Evolutionary conservation across 1,284 basidiomycete genomes (phyloP), one percentile per base, ranked within the genome.

Genomic region (Ganoderma sp.): DNA sequence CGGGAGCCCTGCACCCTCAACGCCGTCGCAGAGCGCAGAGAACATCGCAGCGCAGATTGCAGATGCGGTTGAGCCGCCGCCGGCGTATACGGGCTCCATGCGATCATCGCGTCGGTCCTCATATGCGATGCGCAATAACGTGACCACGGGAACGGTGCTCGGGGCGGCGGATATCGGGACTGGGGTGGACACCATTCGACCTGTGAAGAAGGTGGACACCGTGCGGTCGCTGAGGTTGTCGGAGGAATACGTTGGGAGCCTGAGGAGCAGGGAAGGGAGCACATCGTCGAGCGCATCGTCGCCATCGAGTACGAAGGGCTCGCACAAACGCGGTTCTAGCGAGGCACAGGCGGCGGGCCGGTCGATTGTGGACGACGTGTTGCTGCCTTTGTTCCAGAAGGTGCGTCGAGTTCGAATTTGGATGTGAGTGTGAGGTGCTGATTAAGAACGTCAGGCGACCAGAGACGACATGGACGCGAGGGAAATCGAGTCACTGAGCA

Each of bases 201-300:
- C 96, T 0, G 90, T 97, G 71, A 97, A 97, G 84, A 95, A 94
- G 76, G 90, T 97, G 28, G 95, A 98, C 77, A 86, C 90, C 0
- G 83, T 85, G 5, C 89, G 90, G 14, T 95, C 93, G 0, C 80
- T 95, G n/a, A 84, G 90, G 68, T 78, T 94, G 48, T 96, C 94
- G 7, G 84, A 89, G 22, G 94, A 94, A 73, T 96, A 87, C 77
- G 89, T 96, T 32, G 95, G 94, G 25, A 91, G 84, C 71, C 76
- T 89, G 67, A 83, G 90, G 67, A 77, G 80, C 62, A 85, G 84
- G 75, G 88, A 90, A 64, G 84, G 82, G 12, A 81, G 81, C 69
- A 69, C 79, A 7, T 84, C 84, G 4, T 78, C 84, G 17, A 34
- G 37, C 12, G 84, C 86, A 0, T 80, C 81, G 37, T 85, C 85